Percentiles rank a stretch among this genome's conserved stretches.
These are phyloP conservation scores for Haplographium delicatum DNA, from an alignment of 495 filamentous ascomycete species.

Conservation along the genomic window DNA sequence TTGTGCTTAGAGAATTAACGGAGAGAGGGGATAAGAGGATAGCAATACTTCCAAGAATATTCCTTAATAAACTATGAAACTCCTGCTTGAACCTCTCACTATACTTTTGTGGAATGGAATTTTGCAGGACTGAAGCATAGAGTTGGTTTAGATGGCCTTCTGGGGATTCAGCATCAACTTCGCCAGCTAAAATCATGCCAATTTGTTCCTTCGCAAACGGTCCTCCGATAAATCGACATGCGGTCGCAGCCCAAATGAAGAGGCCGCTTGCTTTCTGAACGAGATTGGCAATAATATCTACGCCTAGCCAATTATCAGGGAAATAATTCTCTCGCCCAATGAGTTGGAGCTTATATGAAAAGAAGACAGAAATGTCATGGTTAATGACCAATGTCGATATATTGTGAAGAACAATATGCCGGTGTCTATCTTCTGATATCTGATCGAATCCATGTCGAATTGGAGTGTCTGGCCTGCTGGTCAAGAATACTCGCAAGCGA, in stretches of 20 bases:
- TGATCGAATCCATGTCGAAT: conserved; percentile 15
- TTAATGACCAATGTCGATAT: conserved; percentile 2
- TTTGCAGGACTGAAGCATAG: conserved; percentile 2
- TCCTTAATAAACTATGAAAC: background rate
- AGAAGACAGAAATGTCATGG: conserved; percentile 11
- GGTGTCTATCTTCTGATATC: conserved; percentile 11
- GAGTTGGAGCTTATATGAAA: conserved; percentile 11
- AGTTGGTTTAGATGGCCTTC: conserved; percentile 5
- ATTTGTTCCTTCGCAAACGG: background rate
- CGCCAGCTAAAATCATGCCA: background rate
- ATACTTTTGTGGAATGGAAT: conserved; percentile 6
- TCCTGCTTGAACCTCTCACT: background rate
- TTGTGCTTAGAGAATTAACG: conserved; percentile 9
- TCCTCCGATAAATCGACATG: conserved; percentile 8
- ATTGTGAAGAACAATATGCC: conserved; percentile 3
- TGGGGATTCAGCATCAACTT: background rate
- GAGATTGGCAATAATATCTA: conserved; percentile 1
- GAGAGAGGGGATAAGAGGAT: background rate
- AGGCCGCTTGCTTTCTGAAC: conserved; percentile 11
- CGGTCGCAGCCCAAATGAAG: too few species aligned
- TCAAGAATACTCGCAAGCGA: conserved; percentile 18
- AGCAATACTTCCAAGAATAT: conserved; percentile 12
- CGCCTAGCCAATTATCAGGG: background rate
- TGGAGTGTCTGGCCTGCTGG: conserved; percentile 30
- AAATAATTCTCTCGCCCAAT: conserved; percentile 1